Base-by-base conservation (phyloP, 805 yeast genomes). In the Vanderwaltozyma yarrowii region DNA sequence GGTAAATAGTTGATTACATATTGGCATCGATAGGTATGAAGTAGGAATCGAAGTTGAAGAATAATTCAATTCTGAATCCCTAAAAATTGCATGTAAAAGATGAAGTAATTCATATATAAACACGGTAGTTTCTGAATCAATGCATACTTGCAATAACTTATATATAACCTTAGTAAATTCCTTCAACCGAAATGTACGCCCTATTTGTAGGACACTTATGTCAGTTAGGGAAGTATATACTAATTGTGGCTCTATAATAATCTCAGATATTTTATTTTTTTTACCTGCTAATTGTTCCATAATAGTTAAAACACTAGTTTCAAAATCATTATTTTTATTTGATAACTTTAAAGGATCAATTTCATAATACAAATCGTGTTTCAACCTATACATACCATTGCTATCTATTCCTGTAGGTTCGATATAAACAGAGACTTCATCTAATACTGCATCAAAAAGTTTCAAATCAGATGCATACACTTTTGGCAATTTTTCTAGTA, bases 391-490 rank as follows among this genome's bases (percentile, higher is more conserved):
- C 32, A 70, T 69, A 16, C 92, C 92, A 41, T 73, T 70, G 50
- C 79, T 88, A 28, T 67, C 69, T 30, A 78, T 56, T 2, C 83
- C 83, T n/a, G 68, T 66, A 3, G 92, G 92, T 7, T 84, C 74
- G 23, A 69, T 68, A 49, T 68, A 83, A 5, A 60, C 68, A 1
- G 85, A 68, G 21, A 78, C 65, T 47, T 83, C 85, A 26, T 65
- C 61, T 37, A 92, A 62, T 2, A 62, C 59, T 3, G 54, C 58
- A 44, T 74, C 80, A 39, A 75, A 68, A 13, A 62, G 54, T 0
- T 58, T 48, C 13, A 57, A 37, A 19, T 46, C 44, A 5, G 18
- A 16, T 9, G 61, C 58, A 5, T 65, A 49, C 33, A 53, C 51
- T 18, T 45, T 65, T 23, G 61, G 68, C 30, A 52, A 47, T 15